These are phyloP conservation scores for Mytilinidion resinicola DNA, from an alignment of 495 filamentous ascomycete species.

Conservation along the genomic window DNA sequence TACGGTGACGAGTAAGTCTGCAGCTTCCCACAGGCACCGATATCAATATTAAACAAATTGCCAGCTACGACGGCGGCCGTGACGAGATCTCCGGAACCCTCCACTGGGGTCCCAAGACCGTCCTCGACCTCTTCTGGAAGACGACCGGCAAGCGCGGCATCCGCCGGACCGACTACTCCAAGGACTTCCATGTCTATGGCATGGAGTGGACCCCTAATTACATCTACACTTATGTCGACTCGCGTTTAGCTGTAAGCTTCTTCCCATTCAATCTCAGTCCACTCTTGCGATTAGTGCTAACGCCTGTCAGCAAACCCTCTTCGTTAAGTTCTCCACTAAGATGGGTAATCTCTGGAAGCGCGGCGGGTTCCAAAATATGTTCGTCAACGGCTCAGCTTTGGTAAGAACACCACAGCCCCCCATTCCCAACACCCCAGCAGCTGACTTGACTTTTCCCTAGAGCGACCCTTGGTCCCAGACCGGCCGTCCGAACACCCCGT, in stretches of 20 bases:
- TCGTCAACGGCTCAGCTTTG: conserved; percentile 5
- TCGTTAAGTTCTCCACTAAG: not conserved
- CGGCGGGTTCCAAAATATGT: conserved; percentile 9
- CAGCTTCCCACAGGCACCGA: not conserved
- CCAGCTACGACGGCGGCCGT: not conserved
- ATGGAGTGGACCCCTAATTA: conserved; percentile 3
- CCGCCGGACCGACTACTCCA: not conserved
- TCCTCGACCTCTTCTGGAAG: not conserved
- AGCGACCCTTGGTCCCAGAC: conserved; percentile 1
- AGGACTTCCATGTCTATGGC: not conserved
- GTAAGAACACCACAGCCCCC: not conserved
- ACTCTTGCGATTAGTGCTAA: conserved; percentile 7
- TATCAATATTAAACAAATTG: not conserved
- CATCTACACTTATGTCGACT: not conserved
- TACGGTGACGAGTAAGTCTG: not conserved
- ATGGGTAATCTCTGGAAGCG: conserved; percentile 10
- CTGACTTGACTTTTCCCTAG: not conserved
- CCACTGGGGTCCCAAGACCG: conserved; percentile 17
- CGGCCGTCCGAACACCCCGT: conserved; percentile 2
- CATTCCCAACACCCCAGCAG: conserved; percentile 6
- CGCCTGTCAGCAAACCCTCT: not conserved
- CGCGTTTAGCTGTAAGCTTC: conserved; percentile 2
- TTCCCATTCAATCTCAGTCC: not conserved
- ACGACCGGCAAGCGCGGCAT: not conserved
- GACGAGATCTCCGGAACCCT: conserved; percentile 7